Conservation (phyloP, 2,329 filamentous ascomycete genomes). For the Myotisia sp. region DNA sequence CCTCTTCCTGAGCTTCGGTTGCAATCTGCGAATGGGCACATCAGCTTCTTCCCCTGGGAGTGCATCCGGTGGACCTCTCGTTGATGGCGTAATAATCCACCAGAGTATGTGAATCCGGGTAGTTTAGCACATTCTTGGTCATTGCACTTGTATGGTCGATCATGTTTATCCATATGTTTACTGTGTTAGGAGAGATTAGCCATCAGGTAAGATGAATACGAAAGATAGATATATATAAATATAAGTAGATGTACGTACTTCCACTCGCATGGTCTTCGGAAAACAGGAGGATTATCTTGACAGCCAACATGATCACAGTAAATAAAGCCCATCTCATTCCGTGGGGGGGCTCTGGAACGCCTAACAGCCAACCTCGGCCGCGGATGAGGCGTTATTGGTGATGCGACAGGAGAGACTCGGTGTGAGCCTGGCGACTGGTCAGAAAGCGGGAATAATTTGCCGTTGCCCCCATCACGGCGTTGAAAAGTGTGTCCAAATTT, state of each 20-base stretch:
- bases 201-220: conserved; percentile 7
- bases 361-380: conserved; percentile 30
- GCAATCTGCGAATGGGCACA: conserved; percentile 75
- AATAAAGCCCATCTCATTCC: conserved; percentile 59
- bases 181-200: too few relatives aligned
- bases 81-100: conserved; percentile 76
- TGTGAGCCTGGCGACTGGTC: not conserved
- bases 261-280: conserved; percentile 82
- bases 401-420: conserved; percentile 9
- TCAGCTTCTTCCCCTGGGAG: conserved; percentile 73
- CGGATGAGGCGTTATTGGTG: not conserved
- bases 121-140: conserved; percentile 78
- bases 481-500: too few relatives aligned
- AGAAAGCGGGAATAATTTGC: not conserved
- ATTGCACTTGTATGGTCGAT: conserved; percentile 76
- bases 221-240: not conserved
- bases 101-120: conserved; percentile 87
- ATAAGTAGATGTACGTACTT: conserved; percentile 48
- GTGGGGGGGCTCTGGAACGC: conserved; percentile 38
- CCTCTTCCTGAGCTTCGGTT: conserved; percentile 78
- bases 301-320: conserved; percentile 61
- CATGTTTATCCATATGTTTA: conserved; percentile 98
- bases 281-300: conserved; percentile 48
- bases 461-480: not conserved
- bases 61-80: conserved; percentile 88